Percentiles rank a stretch among this genome's conserved stretches.
Evolutionary conservation across 2,329 filamentous ascomycete genomes (phyloP).

Genomic region (Trichoderma guizhouense): DNA sequence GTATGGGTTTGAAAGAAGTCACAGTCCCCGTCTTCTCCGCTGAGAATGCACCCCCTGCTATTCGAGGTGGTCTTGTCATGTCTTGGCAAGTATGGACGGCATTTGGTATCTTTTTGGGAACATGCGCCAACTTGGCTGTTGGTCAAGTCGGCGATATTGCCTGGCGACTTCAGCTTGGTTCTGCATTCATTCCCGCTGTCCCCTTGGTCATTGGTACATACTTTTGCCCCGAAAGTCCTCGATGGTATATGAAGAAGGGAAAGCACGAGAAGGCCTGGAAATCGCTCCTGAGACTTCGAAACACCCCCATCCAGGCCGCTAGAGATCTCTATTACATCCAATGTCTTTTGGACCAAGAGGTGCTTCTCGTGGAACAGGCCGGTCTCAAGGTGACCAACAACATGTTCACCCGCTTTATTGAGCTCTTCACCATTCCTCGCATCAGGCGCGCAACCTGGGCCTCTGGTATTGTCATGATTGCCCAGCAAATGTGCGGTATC

Average conservation of each 20-base stretch:
- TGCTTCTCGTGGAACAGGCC: conserved; percentile 25
- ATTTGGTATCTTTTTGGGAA: conserved; percentile 63
- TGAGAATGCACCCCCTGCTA: conserved; percentile 50
- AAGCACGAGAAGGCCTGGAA: conserved; percentile 52
- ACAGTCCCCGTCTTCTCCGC: conserved; percentile 54
- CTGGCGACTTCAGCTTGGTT: conserved; percentile 63
- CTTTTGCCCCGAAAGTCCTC: conserved; percentile 62
- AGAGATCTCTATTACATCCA: conserved; percentile 62
- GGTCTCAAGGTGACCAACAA: conserved; percentile 41
- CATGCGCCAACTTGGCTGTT: conserved; percentile 62
- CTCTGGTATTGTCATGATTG: conserved; percentile 65
- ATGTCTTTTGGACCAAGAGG: conserved; percentile 34
- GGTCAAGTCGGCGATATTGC: conserved; percentile 55
- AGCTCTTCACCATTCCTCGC: conserved; percentile 57
- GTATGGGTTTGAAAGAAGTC: conserved; percentile 53
- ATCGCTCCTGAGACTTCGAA: conserved; percentile 55
- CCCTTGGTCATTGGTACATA: conserved; percentile 56
- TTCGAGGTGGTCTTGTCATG: conserved; percentile 53
- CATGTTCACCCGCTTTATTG: conserved; percentile 47
- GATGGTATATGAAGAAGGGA: conserved; percentile 64
- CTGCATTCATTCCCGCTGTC: conserved; percentile 62
- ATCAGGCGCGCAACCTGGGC: conserved; percentile 62
- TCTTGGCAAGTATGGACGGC: conserved; percentile 54
- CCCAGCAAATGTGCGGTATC: conserved; percentile 59
- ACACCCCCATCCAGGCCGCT: conserved; percentile 57